phyloP scores from a whole-genome alignment of 805 yeast genomes.

The Zygosaccharomyces kombuchaensis region DNA sequence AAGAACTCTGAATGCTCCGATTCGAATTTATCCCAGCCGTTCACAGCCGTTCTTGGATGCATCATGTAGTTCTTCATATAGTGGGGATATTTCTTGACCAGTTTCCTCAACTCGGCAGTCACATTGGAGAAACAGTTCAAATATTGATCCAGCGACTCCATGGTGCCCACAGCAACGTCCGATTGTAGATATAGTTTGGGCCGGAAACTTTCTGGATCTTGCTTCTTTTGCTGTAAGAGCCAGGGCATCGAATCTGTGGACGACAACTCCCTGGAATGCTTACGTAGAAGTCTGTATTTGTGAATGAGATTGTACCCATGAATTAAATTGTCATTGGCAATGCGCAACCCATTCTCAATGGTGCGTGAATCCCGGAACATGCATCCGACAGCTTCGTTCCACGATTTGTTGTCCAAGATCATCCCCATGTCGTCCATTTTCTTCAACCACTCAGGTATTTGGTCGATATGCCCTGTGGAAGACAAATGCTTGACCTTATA shows the following conservation, averaged over 20 bases:
- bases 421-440: conserved; percentile 25
- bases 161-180: conserved; percentile 14
- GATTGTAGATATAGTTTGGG: conserved; percentile 32
- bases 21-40: conserved; percentile 26
- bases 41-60: conserved; percentile 22
- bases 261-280: conserved; percentile 13
- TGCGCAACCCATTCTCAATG: conserved; percentile 28
- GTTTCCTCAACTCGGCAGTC: conserved; percentile 14
- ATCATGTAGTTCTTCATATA: conserved; percentile 32
- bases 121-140: conserved; percentile 17
- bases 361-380: conserved; percentile 29
- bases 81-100: conserved; percentile 30
- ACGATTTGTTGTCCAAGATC: conserved; percentile 30
- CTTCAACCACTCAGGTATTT: conserved; percentile 20
- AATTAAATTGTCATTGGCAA: conserved; percentile 34
- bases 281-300: conserved; percentile 24
- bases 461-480: conserved; percentile 14
- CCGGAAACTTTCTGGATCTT: conserved; percentile 16
- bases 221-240: conserved; percentile 21
- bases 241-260: conserved; percentile 17
- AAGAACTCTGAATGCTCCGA: conserved; percentile 16
- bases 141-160: conserved; percentile 25
- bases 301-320: conserved; percentile 36
- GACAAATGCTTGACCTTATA: conserved; percentile 24
- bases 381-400: conserved; percentile 32